phyloP scores from a whole-genome alignment of 192 early-diverging fungal species.

The Backusella sp. region DNA sequence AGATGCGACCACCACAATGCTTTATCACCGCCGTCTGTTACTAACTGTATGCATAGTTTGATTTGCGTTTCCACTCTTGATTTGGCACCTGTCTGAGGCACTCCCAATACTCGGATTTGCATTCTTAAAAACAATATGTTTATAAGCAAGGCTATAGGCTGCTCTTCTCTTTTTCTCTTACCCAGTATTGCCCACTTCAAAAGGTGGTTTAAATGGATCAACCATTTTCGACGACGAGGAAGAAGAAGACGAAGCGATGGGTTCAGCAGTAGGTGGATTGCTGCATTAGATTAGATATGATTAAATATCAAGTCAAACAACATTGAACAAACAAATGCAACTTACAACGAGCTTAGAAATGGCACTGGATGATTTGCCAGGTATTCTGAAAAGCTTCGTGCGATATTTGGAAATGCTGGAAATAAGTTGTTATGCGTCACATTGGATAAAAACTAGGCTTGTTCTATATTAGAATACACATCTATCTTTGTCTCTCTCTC shows the following conservation, averaged over 20 bases:
- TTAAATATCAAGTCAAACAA: neutral
- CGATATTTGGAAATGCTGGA: constrained; percentile 32
- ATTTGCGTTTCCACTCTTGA: constrained; percentile 95
- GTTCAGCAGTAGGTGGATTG: neutral
- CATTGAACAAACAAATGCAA: neutral
- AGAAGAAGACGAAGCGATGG: neutral
- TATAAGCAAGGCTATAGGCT: too few species aligned
- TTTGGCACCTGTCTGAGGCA: constrained; percentile 63
- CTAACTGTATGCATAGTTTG: constrained; percentile 84
- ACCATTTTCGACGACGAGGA: neutral
- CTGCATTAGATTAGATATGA: neutral
- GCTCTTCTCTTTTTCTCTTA: neutral
- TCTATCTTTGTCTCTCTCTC: neutral
- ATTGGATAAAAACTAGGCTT: constrained; percentile 27
- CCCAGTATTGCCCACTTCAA: constrained; percentile 1
- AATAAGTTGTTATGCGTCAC: constrained; percentile 29
- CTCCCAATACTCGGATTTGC: constrained; percentile 41
- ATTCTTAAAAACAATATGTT: constrained; percentile 15
- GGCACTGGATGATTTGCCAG: constrained; percentile 23
- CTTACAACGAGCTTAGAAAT: constrained; percentile 14
- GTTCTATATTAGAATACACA: neutral
- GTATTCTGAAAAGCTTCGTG: constrained; percentile 36
- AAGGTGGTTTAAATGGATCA: constrained; percentile 9
- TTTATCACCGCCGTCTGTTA: constrained; percentile 70
- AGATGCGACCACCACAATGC: constrained; percentile 81